These are phyloP conservation scores for Chaetomium sp. DNA, from an alignment of 2,329 filamentous ascomycete genomes.

Conservation along the genomic window DNA sequence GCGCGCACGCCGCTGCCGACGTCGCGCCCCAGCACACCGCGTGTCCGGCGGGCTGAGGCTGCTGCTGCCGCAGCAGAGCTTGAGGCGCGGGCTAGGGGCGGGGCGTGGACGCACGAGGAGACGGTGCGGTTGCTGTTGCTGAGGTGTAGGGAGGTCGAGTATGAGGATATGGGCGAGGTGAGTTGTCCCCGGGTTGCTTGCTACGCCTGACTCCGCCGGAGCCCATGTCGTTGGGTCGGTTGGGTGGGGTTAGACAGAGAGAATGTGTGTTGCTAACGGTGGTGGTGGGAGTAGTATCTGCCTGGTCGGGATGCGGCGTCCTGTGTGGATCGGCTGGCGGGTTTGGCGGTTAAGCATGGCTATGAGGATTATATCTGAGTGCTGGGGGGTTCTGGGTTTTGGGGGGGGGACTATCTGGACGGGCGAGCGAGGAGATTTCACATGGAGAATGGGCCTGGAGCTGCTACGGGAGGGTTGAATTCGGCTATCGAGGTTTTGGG, in stretches of 20 bases:
- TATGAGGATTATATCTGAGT: constrained; percentile 11
- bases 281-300: neutral
- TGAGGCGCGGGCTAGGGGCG: neutral
- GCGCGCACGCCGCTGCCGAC: constrained; percentile 11
- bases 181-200: no score
- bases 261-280: no score
- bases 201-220: no score
- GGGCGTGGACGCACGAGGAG: constrained; percentile 12
- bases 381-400: neutral
- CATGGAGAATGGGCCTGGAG: no score
- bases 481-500: no score
- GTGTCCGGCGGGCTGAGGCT: neutral
- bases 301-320: constrained; percentile 8
- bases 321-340: neutral
- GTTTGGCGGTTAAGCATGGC: constrained; percentile 3
- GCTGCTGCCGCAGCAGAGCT: neutral
- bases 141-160: neutral
- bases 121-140: constrained; percentile 9
- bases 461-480: no score
- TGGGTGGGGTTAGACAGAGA: no score
- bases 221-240: no score
- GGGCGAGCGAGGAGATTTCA: no score
- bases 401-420: no score
- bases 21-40: neutral
- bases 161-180: neutral